A percentile compares a stretch with the other conserved stretches of the same genome.
Evolutionary conservation across 257 asterid genomes (phyloP).

Genomic region (Perilla frutescens): DNA sequence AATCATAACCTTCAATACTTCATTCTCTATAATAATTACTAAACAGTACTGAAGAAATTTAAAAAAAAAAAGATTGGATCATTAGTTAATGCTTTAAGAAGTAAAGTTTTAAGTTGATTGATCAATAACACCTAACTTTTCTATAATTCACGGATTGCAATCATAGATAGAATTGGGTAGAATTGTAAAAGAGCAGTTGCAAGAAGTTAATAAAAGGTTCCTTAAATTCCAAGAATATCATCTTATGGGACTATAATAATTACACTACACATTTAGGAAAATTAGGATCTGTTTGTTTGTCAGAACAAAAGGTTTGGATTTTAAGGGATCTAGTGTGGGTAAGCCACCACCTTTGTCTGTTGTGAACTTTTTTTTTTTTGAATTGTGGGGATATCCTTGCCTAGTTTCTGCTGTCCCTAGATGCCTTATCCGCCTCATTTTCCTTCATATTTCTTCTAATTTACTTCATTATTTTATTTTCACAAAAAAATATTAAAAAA

Average conservation of each 20-base stretch:
- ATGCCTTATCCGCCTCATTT: constrained; percentile 2
- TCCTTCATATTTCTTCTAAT: neutral
- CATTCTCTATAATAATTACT: neutral
- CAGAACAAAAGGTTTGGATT: neutral
- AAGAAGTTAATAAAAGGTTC: neutral
- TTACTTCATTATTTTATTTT: neutral
- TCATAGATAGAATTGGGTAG: constrained; percentile 7
- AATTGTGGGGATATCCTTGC: constrained; percentile 17
- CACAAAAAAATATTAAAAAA: neutral
- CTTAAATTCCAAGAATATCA: neutral
- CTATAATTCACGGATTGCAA: neutral
- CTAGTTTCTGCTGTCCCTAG: neutral
- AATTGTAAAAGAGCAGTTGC: neutral
- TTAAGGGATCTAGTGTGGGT: constrained; percentile 13
- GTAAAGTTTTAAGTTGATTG: neutral
- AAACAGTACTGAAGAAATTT: neutral
- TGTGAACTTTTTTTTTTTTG: neutral
- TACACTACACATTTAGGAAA: neutral
- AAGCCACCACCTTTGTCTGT: constrained; percentile 23
- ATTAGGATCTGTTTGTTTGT: constrained; percentile 9
- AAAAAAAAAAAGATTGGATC: neutral
- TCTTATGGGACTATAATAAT: neutral
- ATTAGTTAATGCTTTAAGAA: neutral
- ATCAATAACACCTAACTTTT: constrained; percentile 14
- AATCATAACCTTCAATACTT: neutral